Conservation (phyloP, 2,329 filamentous ascomycete genomes). For the Aureobasidium melanogenum region DNA sequence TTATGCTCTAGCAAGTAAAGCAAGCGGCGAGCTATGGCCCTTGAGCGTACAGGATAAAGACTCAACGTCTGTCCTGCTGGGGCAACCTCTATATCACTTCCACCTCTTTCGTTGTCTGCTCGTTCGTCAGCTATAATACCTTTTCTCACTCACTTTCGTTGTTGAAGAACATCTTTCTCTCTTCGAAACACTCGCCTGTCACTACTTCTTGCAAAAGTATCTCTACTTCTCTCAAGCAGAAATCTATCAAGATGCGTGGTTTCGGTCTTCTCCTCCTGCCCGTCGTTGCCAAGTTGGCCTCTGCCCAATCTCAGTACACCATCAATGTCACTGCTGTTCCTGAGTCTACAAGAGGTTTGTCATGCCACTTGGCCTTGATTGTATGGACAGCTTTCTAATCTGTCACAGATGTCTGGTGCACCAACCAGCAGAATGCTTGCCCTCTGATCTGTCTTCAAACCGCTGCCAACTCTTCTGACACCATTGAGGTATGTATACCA, state of each 20-base stretch:
- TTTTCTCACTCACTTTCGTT: constrained; percentile 10
- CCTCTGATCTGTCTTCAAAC: constrained; percentile 64
- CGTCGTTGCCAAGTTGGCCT: constrained; percentile 44
- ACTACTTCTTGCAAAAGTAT: not conserved
- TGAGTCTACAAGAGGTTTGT: constrained; percentile 44
- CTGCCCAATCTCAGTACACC: constrained; percentile 39
- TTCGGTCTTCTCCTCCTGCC: constrained; percentile 40
- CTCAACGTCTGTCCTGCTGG: constrained; percentile 7
- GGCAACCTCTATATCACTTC: constrained; percentile 2
- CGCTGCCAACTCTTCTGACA: constrained; percentile 33
- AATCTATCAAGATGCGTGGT: constrained; percentile 33
- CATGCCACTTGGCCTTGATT: no score
- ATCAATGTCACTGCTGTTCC: constrained; percentile 57
- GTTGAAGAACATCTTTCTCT: constrained; percentile 2
- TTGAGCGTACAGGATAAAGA: constrained; percentile 10
- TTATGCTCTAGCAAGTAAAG: constrained; percentile 1
- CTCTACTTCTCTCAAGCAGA: not conserved
- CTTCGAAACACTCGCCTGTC: not conserved
- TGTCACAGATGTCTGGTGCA: constrained; percentile 54
- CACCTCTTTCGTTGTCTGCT: not conserved
- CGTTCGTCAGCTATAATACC: not conserved
- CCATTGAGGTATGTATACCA: constrained; percentile 26
- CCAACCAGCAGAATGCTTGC: constrained; percentile 53
- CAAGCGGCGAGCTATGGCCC: constrained; percentile 12
- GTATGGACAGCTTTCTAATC: constrained; percentile 17